Evolutionary conservation across 108 stramenopile genomes (phyloP), one percentile per base, ranked within the genome.

Genomic region (Mediolabrus comicus): DNA sequence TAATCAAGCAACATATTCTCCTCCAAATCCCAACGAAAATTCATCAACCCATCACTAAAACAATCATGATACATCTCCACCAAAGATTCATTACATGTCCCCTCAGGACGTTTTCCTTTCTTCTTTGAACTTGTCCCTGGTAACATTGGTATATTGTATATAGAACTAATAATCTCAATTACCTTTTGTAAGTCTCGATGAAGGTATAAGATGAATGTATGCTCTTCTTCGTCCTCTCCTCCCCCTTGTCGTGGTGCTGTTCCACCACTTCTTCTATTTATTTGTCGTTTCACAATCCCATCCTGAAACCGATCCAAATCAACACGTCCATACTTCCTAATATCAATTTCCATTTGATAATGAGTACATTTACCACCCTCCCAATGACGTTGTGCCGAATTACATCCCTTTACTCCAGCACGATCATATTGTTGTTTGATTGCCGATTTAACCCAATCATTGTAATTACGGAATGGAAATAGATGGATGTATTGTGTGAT

Each of bases 381-480:
- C 13, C 66, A 39, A 14, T 41, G 24, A 9, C 11, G 1, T 27
- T 53, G 9, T 7, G 38, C 58, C 31, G 35, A 32, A 14, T 14
- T 28, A 62, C 75, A 76, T 38, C 53, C 68, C 11, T 16, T 52
- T 36, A 56, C 54, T 3, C 61, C 31, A 16, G 49, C 68, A 38
- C 75, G 67, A 56, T 76, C 75, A 13, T 69, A 69, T 25, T 38
- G 53, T 34, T 76, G 75, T 39, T 76, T 76, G 52, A 76, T 43
- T 24, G 75, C 75, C 26, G 59, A 61, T 49, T 29, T 32, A 8
- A 62, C 62, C 75, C 75, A 76, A 2, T 63, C 75, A 59, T 76
- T 55, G 26, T 76, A 76, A 16, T 54, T 58, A 16, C 75, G 75
- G 59, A 76, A 76, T 14, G 75, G 75, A 27, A 69, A 76, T 60